Evolutionary conservation across 306 rosid genomes (phyloP), one percentile per base, ranked within the genome.

Genomic region (Gleditsia sinensis): DNA sequence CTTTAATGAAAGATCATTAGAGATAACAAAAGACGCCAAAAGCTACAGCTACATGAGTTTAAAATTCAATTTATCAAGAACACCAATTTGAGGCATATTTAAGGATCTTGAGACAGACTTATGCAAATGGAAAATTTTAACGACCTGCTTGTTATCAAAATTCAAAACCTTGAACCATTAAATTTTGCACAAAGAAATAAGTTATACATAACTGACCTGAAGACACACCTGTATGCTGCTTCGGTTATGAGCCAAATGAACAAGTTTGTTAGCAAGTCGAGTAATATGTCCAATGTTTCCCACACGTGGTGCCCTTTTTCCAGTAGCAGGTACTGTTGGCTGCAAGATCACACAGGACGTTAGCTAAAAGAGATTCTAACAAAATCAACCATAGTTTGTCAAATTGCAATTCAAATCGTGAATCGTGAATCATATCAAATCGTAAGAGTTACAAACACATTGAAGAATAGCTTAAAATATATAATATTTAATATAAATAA

Each of bases 221-320:
- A 95, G 96, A 87, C 54, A 81, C 67, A 89, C 78, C 71, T 83
- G 86, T 77, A 95, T 77, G 48, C 36, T 58, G 78, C 88, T 86
- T 78, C 82, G 96, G 77, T 75, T 79, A 77, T 83, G 86, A 69
- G 85, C 91, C 80, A 92, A 67, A 58, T 92, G 91, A 82, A 90
- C 56, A 78, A 95, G 87, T 85, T 90, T 92, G 83, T 90, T 95
- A 75, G 87, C 84, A 75, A 90, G 77, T 50, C 90, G 85, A 25
- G 97, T 90, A 39, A 91, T 87, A 78, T 95, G 98, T 27, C 99
- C 99, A 64, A 92, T 76, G 83, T 95, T 90, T 76, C 99, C 97
- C 5, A 75, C 87, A 74, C 94, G 92, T 51, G 96, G 93, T 9
- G 90, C 85, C 67, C 9, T 83, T 76, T 85, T 90, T 21, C 96